These are phyloP conservation scores for Anthracocystis walkeri DNA, from an alignment of 1,284 basidiomycete genomes.

Conservation along the genomic window DNA sequence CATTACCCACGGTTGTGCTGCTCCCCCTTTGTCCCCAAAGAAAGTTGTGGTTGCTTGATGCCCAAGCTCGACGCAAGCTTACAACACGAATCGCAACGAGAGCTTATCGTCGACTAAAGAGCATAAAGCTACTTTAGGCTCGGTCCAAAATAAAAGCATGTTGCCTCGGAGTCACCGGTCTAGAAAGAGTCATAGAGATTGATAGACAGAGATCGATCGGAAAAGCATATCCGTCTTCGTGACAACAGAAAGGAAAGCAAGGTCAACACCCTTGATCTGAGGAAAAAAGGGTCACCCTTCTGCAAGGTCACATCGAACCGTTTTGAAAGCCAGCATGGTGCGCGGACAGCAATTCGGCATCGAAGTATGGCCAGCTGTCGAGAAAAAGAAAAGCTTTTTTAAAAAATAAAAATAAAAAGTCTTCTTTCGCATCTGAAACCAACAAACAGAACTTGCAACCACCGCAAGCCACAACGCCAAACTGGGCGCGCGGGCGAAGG, in stretches of 20 bases:
- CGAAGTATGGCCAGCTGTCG: not conserved
- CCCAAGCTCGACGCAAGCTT: too few species aligned
- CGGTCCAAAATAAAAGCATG: too few species aligned
- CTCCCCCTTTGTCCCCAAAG: too few species aligned
- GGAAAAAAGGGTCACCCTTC: not conserved
- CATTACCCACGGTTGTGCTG: too few species aligned
- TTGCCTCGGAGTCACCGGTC: too few species aligned
- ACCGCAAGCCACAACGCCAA: not conserved
- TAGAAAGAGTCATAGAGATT: too few species aligned
- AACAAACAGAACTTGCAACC: constrained; percentile 5
- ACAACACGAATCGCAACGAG: too few species aligned
- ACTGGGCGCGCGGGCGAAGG: not conserved
- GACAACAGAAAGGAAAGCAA: not conserved
- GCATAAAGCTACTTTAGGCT: too few species aligned
- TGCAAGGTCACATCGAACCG: not conserved
- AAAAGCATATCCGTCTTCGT: not conserved
- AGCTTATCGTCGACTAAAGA: too few species aligned
- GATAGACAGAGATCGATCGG: not conserved
- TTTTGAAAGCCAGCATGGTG: too few species aligned
- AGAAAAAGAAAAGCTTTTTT: not conserved
- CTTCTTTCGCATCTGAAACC: constrained; percentile 3
- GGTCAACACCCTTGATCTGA: not conserved
- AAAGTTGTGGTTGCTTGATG: too few species aligned
- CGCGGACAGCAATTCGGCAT: too few species aligned
- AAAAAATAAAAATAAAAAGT: not conserved